Evolutionary conservation across 371 early-diverging fungal species (phyloP).

Genomic region (Quaeritorhiza haematococci): DNA sequence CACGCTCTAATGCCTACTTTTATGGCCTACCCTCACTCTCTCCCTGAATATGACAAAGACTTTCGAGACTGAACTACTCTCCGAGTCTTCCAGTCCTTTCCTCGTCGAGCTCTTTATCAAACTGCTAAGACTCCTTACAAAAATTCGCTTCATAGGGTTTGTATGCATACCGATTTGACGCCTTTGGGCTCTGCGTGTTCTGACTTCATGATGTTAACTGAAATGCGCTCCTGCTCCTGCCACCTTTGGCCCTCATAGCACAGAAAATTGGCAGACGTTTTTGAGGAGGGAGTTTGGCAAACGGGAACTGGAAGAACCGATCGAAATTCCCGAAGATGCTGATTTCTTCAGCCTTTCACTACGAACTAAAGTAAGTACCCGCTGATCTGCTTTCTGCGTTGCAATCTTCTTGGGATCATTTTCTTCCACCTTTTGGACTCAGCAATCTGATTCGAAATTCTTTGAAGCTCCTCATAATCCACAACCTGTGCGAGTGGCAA

Average conservation of each 20-base stretch:
- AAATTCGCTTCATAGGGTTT: constrained; percentile 23
- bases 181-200: background rate
- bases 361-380: constrained; percentile 39
- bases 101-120: constrained; percentile 21
- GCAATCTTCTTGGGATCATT: background rate
- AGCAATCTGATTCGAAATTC: background rate
- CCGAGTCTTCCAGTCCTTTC: background rate
- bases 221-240: constrained; percentile 12
- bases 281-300: constrained; percentile 50
- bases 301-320: constrained; percentile 28
- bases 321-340: constrained; percentile 15
- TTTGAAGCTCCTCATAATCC: constrained; percentile 13
- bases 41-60: constrained; percentile 11
- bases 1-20: constrained; percentile 35
- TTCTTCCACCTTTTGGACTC: background rate
- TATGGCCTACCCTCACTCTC: constrained; percentile 25
- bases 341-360: constrained; percentile 42
- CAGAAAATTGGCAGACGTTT: constrained; percentile 54
- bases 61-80: constrained; percentile 26
- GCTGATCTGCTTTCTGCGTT: constrained; percentile 32
- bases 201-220: constrained; percentile 13
- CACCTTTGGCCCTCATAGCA: constrained; percentile 26
- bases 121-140: constrained; percentile 16
- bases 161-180: background rate
- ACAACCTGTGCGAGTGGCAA: constrained; percentile 54